Conservation (phyloP, 495 filamentous ascomycete species). For the Wilcoxina mikolae region DNA sequence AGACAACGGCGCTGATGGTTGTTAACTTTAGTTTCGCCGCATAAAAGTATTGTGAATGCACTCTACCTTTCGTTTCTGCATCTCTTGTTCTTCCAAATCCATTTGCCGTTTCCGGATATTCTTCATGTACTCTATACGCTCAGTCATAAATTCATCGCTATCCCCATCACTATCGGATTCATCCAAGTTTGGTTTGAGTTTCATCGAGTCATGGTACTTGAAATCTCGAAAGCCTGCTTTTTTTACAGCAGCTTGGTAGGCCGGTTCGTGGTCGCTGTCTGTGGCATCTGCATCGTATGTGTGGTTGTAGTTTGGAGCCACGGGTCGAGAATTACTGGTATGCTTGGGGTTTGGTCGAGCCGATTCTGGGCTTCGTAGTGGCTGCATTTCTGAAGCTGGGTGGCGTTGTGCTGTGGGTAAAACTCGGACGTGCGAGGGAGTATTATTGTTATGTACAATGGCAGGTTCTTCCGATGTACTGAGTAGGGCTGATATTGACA, state of each 20-base stretch:
- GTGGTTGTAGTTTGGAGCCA: slow-evolving; percentile 14
- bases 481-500: slow-evolving; percentile 30
- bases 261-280: slow-evolving; percentile 19
- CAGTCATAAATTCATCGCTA: slow-evolving; percentile 14
- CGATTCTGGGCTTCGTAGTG: slow-evolving; percentile 14
- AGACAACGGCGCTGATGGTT: slow-evolving; percentile 35
- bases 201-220: slow-evolving; percentile 29
- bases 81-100: slow-evolving; percentile 44
- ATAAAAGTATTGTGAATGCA: slow-evolving; percentile 10
- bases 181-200: slow-evolving; percentile 10
- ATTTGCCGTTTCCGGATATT: slow-evolving; percentile 42
- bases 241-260: slow-evolving; percentile 13
- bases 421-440: slow-evolving; percentile 10
- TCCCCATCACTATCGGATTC: slow-evolving; percentile 16
- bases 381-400: not conserved
- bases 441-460: slow-evolving; percentile 10
- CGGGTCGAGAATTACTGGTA: slow-evolving; percentile 5
- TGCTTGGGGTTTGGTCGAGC: slow-evolving; percentile 12
- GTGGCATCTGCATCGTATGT: slow-evolving; percentile 16
- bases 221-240: slow-evolving; percentile 25
- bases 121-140: slow-evolving; percentile 21
- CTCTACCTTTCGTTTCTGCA: slow-evolving; percentile 43
- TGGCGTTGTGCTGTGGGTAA: slow-evolving; percentile 9
- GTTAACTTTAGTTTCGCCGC: slow-evolving; percentile 18
- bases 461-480: slow-evolving; percentile 23